Evolutionary conservation across 495 filamentous ascomycete species (phyloP).

Genomic region (Glonium stellatum): DNA sequence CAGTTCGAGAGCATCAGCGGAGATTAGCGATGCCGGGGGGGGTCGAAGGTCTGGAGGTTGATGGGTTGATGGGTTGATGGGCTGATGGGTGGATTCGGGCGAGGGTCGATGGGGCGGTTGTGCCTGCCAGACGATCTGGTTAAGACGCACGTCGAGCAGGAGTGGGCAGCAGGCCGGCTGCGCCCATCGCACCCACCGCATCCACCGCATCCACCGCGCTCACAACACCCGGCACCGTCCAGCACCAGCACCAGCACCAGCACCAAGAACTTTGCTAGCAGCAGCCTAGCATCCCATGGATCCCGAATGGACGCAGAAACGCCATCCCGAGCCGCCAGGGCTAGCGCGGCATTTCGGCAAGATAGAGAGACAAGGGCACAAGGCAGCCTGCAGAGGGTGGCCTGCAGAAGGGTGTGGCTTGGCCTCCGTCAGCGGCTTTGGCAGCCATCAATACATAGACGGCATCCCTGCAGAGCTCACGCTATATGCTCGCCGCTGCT

Average conservation of each 20-base stretch:
- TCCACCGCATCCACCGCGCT: too few relatives aligned
- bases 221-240: too few relatives aligned
- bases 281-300: too few relatives aligned
- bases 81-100: neutral
- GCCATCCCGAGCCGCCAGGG: neutral
- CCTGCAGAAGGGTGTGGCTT: neutral
- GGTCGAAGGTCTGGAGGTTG: neutral
- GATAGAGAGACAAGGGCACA: neutral
- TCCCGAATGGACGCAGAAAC: neutral
- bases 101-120: neutral
- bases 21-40: neutral
- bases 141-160: too few relatives aligned
- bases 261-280: too few relatives aligned
- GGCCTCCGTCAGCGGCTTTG: neutral
- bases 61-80: neutral
- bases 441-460: neutral
- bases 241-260: too few relatives aligned
- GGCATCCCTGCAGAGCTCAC: neutral
- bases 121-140: neutral
- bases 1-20: too few relatives aligned
- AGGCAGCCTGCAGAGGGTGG: neutral
- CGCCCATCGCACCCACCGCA: too few relatives aligned
- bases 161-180: too few relatives aligned
- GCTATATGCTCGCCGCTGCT: neutral
- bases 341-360: neutral